Percentiles rank a stretch among this genome's conserved stretches.
phyloP scores from a whole-genome alignment of 176 grass and related monocot genomes.

The Avena sativa region DNA sequence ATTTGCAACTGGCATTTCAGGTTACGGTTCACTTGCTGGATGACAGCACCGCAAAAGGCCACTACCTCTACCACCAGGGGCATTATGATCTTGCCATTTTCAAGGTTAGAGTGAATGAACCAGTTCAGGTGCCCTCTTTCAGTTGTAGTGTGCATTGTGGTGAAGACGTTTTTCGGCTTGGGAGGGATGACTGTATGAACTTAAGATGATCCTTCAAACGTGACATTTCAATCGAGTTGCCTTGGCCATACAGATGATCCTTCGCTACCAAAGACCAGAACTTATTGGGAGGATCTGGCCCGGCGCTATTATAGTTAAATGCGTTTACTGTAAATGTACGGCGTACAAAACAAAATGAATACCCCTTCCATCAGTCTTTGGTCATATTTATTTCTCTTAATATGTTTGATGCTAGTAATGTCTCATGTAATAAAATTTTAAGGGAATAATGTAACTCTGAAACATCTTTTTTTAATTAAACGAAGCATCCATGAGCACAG shows the following conservation, averaged over 20 bases:
- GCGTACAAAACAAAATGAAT: no score
- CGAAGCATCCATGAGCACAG: neutral
- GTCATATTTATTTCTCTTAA: no score
- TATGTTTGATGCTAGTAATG: neutral
- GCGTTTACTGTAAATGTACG: no score
- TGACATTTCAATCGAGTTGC: no score
- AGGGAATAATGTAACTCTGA: neutral
- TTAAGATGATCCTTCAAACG: neutral
- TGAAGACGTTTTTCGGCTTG: neutral
- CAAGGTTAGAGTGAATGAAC: neutral
- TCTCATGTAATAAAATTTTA: neutral
- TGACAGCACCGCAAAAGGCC: neutral
- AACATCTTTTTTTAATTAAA: neutral
- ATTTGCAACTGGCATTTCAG: neutral
- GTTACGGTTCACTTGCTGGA: neutral
- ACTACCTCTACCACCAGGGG: neutral
- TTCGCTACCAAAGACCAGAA: neutral
- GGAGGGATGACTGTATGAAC: neutral
- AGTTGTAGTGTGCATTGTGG: neutral
- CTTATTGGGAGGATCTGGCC: neutral
- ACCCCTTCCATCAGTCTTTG: no score
- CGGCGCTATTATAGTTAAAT: neutral
- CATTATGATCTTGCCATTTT: constrained; percentile 3
- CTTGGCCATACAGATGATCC: no score
- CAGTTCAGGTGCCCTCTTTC: neutral